Evolutionary conservation across 768 basidiomycete genomes (phyloP), one percentile per base, ranked within the genome.

Genomic region (Flagelloscypha sp.): DNA sequence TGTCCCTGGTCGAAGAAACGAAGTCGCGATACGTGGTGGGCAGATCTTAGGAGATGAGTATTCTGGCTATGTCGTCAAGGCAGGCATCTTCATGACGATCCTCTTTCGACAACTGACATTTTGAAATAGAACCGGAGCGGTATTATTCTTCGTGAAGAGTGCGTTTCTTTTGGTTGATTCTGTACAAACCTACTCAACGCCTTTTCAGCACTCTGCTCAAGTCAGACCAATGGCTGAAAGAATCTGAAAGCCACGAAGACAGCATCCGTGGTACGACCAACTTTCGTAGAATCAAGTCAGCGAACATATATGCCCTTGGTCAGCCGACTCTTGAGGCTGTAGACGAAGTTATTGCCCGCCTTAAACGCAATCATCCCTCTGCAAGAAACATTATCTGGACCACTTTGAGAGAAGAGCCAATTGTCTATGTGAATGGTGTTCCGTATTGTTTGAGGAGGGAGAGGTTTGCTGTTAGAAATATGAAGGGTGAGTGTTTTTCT

Each of bases 11-110:
- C 74, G 72, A 52, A 77, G 76, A 54, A 80, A 85, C 43, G 79
- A 82, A 47, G 72, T 79, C 8, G 79, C 73, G 22, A 84, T 80
- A 39, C 61, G 74, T 15, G 89, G 89, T 7, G 89, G 87, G 0
- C 85, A 83, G 51, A 75, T 95, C 28, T 63, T 93, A 1, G 94
- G 90, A 4, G 93, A 97, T 52, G 95, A 99, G 55, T 98, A 89
- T 64, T 89, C 88, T 3, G 84, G 87, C 27, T 87, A 93, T 53
- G 89, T 98, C 29, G 78, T 99, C 21, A 84, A 84, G 69, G 87
- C 85, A 39, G 19, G 66, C 29, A 36, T 15, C 17, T 33, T 24
- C 12, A 29, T 11, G 27, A 15, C 9, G 2, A 28, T 34, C 18
- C 10, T 2, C n/a, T 17, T 30, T 19, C 18, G 11, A 12, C 21